These are phyloP conservation scores for Cladosporium colombiae DNA, from an alignment of 2,329 filamentous ascomycete genomes.

Conservation along the genomic window DNA sequence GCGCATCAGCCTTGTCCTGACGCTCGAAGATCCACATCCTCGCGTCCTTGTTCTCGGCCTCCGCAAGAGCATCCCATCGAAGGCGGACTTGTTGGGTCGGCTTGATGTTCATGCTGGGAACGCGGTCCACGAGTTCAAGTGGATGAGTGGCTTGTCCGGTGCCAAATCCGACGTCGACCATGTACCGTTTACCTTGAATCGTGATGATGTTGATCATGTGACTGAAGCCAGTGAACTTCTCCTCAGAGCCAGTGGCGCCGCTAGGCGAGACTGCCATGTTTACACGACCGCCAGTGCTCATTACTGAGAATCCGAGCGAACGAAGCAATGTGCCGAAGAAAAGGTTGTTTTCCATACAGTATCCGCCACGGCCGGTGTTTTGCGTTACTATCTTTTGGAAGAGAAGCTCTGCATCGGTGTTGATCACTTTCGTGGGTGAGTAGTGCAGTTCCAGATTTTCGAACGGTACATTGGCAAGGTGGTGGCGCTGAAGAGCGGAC, in stretches of 20 bases:
- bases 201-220: constrained; percentile 49
- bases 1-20: constrained; percentile 37
- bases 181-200: constrained; percentile 51
- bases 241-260: constrained; percentile 4
- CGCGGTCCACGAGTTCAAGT: constrained; percentile 54
- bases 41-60: constrained; percentile 31
- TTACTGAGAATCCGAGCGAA: constrained; percentile 52
- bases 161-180: constrained; percentile 66
- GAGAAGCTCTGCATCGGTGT: constrained; percentile 51
- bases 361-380: constrained; percentile 53
- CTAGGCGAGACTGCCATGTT: constrained; percentile 24
- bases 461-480: constrained; percentile 53
- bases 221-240: constrained; percentile 31
- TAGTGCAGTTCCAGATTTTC: constrained; percentile 60
- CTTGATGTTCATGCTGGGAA: constrained; percentile 27
- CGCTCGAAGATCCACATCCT: constrained; percentile 48
- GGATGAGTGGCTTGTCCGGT: constrained; percentile 61
- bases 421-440: constrained; percentile 50
- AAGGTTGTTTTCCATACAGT: constrained; percentile 62
- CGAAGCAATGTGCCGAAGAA: constrained; percentile 54
- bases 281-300: constrained; percentile 43
- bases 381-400: constrained; percentile 54
- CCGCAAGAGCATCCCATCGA: constrained; percentile 24
- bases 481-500: constrained; percentile 29
- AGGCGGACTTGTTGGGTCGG: constrained; percentile 23